A percentile compares a stretch with the other conserved stretches of the same genome.
Evolutionary conservation across 169 alveolate species (phyloP).

Genomic region (Cryptosporidium andersoni): DNA sequence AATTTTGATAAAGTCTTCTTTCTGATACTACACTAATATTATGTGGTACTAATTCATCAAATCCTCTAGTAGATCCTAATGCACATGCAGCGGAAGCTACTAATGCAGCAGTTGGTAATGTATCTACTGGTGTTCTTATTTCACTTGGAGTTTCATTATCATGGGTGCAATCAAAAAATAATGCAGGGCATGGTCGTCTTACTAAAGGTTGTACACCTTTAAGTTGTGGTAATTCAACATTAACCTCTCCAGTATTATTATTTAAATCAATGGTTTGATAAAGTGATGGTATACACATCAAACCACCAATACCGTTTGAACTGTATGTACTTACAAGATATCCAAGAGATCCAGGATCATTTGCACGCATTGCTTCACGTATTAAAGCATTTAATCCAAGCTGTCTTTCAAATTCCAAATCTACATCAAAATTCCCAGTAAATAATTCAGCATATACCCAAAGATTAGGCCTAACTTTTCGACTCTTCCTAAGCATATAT

Average conservation of each 20-base stretch:
- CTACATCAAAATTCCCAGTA: slow-evolving; percentile 86
- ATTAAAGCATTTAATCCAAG: slow-evolving; percentile 89
- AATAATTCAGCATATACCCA: slow-evolving; percentile 91
- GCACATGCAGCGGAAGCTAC: slow-evolving; percentile 83
- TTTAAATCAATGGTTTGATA: slow-evolving; percentile 37
- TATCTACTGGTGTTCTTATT: slow-evolving; percentile 78
- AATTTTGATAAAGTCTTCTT: slow-evolving; percentile 80
- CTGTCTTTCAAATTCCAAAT: slow-evolving; percentile 83
- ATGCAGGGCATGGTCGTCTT: slow-evolving; percentile 78
- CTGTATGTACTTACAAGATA: slow-evolving; percentile 36
- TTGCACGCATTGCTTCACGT: slow-evolving; percentile 84
- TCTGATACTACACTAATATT: slow-evolving; percentile 87
- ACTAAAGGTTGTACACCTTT: slow-evolving; percentile 71
- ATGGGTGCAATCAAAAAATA: slow-evolving; percentile 91
- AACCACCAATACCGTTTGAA: slow-evolving; percentile 68
- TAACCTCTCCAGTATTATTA: background rate
- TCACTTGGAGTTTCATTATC: slow-evolving; percentile 87
- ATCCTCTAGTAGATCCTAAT: slow-evolving; percentile 91
- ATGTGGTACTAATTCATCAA: slow-evolving; percentile 85
- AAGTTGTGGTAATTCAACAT: slow-evolving; percentile 26
- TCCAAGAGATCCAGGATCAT: slow-evolving; percentile 61
- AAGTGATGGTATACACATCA: slow-evolving; percentile 32
- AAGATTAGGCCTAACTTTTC: slow-evolving; percentile 87
- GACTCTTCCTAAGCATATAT: slow-evolving; percentile 86
- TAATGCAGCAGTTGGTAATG: slow-evolving; percentile 85